Conservation (phyloP, 2,329 filamentous ascomycete genomes). For the Diaporthe vaccinii region DNA sequence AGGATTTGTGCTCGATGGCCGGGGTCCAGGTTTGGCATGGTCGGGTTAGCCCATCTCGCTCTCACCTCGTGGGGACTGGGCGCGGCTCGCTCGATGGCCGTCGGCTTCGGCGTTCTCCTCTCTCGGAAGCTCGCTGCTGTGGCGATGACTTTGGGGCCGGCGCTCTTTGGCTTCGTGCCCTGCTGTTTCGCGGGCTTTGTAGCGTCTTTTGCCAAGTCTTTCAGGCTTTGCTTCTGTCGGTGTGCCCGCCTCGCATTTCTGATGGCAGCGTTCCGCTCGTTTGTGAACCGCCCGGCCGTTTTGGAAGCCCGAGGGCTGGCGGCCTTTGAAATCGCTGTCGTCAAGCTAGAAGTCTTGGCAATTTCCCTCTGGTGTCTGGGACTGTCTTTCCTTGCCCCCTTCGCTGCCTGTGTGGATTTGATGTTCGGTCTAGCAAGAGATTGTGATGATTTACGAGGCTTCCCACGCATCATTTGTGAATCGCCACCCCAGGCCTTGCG, state of each 20-base stretch:
- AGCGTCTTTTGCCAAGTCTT: too few species aligned
- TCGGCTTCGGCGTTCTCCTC: neutral
- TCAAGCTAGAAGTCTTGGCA: neutral
- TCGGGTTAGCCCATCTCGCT: neutral
- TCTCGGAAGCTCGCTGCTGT: conserved; percentile 20
- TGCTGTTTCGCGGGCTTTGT: neutral
- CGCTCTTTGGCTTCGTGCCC: neutral
- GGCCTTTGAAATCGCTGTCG: neutral
- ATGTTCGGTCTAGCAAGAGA: too few species aligned
- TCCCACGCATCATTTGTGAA: neutral
- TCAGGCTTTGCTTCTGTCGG: neutral
- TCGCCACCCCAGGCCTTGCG: conserved; percentile 43
- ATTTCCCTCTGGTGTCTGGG: neutral
- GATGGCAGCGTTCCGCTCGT: neutral
- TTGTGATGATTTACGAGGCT: neutral
- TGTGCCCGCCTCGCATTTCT: neutral
- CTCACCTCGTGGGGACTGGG: neutral
- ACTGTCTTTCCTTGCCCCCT: neutral
- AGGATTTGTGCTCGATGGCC: neutral
- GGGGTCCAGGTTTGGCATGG: neutral
- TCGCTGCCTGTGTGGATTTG: too few species aligned
- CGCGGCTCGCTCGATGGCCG: neutral
- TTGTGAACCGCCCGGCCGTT: too few species aligned
- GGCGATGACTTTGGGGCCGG: neutral
- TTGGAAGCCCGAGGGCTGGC: neutral